Percentiles rank a stretch among this genome's conserved stretches.
phyloP scores from a whole-genome alignment of 345 rosid genomes.

The Pugionium dolabratum region DNA sequence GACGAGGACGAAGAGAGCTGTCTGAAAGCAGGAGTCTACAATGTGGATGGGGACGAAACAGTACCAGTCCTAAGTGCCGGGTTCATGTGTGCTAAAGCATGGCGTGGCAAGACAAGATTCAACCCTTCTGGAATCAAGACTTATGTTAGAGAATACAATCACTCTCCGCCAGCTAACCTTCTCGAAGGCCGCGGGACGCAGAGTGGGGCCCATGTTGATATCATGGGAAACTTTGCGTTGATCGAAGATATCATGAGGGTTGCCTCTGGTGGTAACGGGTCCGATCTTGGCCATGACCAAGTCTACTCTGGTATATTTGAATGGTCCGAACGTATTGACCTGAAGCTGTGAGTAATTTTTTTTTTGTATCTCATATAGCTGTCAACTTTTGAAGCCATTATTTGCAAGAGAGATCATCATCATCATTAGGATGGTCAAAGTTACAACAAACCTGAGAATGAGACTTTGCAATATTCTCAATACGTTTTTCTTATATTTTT shows the following conservation, averaged over 20 bases:
- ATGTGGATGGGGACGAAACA: conserved; percentile 88
- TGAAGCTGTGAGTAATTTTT: conserved; percentile 49
- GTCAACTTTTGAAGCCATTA: conserved; percentile 29
- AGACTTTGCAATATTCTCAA: conserved; percentile 20
- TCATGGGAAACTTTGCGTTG: conserved; percentile 95
- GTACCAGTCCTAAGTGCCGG: conserved; percentile 91
- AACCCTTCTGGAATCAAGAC: conserved; percentile 85
- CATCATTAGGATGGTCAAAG: conserved; percentile 15
- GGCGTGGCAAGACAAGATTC: conserved; percentile 93
- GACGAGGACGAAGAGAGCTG: conserved; percentile 65
- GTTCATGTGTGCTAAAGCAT: conserved; percentile 91
- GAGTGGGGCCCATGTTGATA: conserved; percentile 91
- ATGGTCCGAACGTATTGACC: conserved; percentile 79
- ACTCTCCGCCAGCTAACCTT: conserved; percentile 82
- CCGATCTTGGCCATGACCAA: conserved; percentile 79
- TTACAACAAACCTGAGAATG: conserved; percentile 32
- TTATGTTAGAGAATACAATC: conserved; percentile 72
- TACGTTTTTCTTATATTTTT: conserved; percentile 2
- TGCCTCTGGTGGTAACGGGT: conserved; percentile 84
- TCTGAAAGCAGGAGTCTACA: conserved; percentile 78
- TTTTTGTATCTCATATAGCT: not conserved
- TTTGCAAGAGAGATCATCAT: conserved; percentile 22
- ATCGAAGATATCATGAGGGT: conserved; percentile 84
- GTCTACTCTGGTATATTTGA: conserved; percentile 76
- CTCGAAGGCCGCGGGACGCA: conserved; percentile 92